phyloP scores from a whole-genome alignment of 129 eudicot species.

The Silybum marianum region DNA sequence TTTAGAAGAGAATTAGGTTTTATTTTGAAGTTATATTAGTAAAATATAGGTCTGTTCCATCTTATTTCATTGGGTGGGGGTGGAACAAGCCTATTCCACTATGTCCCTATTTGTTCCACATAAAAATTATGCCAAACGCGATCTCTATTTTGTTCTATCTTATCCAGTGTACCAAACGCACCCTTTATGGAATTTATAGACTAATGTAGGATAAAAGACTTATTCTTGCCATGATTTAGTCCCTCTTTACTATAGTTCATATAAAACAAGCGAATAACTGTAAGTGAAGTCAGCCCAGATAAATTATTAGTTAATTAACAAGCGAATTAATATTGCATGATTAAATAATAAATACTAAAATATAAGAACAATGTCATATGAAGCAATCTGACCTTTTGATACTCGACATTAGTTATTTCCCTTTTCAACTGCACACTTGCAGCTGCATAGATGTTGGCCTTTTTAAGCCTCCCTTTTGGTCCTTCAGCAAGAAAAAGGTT shows the following conservation, averaged over 20 bases:
- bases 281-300: not conserved
- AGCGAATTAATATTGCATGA: not conserved
- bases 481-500: conserved; percentile 72
- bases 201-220: not conserved
- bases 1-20: too few relatives aligned
- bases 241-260: not conserved
- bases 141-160: too few relatives aligned
- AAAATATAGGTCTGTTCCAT: too few relatives aligned
- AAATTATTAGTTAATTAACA: not conserved
- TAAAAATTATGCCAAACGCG: too few relatives aligned
- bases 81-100: too few relatives aligned
- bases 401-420: conserved; percentile 47
- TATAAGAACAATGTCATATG: not conserved
- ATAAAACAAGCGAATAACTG: not conserved
- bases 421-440: conserved; percentile 58
- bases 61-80: too few relatives aligned
- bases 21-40: too few relatives aligned
- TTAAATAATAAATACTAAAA: not conserved
- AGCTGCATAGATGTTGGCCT: conserved; percentile 71
- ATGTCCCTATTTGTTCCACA: too few relatives aligned
- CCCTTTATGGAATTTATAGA: not conserved
- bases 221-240: not conserved
- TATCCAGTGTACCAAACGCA: too few relatives aligned
- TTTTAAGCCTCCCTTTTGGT: conserved; percentile 74
- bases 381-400: conserved; percentile 56